These are phyloP conservation scores for Lachnellula occidentalis DNA, from an alignment of 2,329 filamentous ascomycete genomes.

Conservation along the genomic window DNA sequence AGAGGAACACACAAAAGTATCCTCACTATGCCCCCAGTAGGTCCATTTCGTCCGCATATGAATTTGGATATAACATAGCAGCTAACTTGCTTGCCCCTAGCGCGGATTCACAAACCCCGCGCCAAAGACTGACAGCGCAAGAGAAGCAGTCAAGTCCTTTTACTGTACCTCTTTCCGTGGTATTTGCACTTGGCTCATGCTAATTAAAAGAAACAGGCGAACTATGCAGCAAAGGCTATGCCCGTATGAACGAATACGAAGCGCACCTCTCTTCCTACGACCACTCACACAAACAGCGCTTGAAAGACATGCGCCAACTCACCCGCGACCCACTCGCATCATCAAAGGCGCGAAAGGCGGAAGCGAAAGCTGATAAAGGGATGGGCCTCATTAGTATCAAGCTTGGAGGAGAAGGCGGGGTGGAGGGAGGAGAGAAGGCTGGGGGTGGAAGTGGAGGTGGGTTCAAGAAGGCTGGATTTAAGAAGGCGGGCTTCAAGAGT, in stretches of 20 bases:
- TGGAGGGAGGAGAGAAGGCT: constrained; percentile 2
- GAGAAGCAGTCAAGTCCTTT: constrained; percentile 73
- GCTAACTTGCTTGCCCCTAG: constrained; percentile 24
- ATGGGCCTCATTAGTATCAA: constrained; percentile 62
- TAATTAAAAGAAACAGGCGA: constrained; percentile 40
- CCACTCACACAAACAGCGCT: constrained; percentile 86
- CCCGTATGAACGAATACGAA: constrained; percentile 93
- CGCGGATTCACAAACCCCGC: constrained; percentile 42
- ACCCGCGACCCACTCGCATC: constrained; percentile 64
- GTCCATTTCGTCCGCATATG: constrained; percentile 13
- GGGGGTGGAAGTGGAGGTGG: constrained; percentile 36
- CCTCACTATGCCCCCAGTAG: constrained; percentile 50
- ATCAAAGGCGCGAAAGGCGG: constrained; percentile 60
- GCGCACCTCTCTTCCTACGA: constrained; percentile 92
- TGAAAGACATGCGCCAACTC: constrained; percentile 84
- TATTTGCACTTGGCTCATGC: neutral
- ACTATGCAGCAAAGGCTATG: constrained; percentile 90
- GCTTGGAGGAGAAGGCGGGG: constrained; percentile 38
- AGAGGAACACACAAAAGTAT: neutral
- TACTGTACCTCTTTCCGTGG: constrained; percentile 48
- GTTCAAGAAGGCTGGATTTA: constrained; percentile 67
- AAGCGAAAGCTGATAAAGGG: constrained; percentile 60
- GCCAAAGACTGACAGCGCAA: constrained; percentile 55
- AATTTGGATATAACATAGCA: neutral
- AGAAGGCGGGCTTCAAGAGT: constrained; percentile 79